Evolutionary conservation across 2,329 filamentous ascomycete genomes (phyloP).

Genomic region (Aspergillus sergii): DNA sequence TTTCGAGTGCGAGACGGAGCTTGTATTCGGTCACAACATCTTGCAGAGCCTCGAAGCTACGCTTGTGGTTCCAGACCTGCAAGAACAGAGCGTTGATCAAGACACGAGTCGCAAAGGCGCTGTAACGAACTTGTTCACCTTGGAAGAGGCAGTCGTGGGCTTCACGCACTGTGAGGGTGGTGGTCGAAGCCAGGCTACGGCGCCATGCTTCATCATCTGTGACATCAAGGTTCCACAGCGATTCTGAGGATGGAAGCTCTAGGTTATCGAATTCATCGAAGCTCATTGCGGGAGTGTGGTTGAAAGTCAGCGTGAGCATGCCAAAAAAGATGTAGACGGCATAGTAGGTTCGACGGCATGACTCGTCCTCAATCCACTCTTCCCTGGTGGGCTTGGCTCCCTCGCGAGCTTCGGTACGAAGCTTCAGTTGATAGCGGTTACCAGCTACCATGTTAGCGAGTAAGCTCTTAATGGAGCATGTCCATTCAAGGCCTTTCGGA

Average conservation of each 20-base stretch:
- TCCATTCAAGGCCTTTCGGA: conserved; percentile 96
- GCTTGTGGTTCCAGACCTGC: conserved; percentile 98
- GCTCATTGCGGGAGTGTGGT: conserved; percentile 95
- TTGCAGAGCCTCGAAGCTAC: conserved; percentile 94
- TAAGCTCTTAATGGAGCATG: conserved; percentile 97
- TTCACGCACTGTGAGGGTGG: conserved; percentile 83
- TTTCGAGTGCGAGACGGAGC: conserved; percentile 89
- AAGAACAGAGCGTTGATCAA: conserved; percentile 99
- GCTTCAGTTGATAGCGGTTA: conserved; percentile 93
- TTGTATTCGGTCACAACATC: conserved; percentile 99
- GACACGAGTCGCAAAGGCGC: conserved; percentile 92
- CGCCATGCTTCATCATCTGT: conserved; percentile 81
- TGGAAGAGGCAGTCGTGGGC: conserved; percentile 96
- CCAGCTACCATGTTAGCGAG: conserved; percentile 98
- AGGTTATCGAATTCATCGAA: conserved; percentile 97
- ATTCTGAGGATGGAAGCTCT: conserved; percentile 89
- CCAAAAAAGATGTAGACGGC: conserved; percentile 99
- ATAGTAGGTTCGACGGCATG: conserved; percentile 94
- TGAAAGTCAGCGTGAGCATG: conserved; percentile 90
- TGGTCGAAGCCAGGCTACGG: conserved; percentile 71
- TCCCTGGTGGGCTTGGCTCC: conserved; percentile 73
- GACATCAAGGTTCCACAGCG: conserved; percentile 85
- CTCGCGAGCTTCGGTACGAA: conserved; percentile 85
- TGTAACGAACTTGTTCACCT: conserved; percentile 86
- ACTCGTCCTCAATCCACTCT: conserved; percentile 97